A percentile compares a stretch with the other conserved stretches of the same genome.
Evolutionary conservation across 176 grass and related monocot genomes (phyloP).

Genomic region (Raddia guianensis): DNA sequence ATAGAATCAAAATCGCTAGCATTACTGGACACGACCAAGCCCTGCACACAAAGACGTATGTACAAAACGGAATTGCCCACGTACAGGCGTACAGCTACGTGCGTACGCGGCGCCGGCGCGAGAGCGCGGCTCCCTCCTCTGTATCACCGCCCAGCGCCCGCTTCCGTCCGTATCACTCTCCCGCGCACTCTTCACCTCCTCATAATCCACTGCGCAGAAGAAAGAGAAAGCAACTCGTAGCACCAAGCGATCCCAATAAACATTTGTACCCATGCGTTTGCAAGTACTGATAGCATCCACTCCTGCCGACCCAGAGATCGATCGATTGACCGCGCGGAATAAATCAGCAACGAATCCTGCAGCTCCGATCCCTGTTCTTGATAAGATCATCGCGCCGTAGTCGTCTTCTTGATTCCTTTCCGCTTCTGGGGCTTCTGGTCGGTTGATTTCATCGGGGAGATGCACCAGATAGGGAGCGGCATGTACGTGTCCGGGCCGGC

Average conservation of each 20-base stretch:
- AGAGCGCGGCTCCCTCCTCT: too few species aligned
- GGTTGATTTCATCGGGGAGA: neutral
- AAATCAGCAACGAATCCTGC: neutral
- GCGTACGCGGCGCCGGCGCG: too few species aligned
- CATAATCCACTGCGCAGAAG: neutral
- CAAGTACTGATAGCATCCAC: neutral
- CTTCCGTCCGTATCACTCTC: slow-evolving; percentile 22
- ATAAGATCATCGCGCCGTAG: slow-evolving; percentile 49
- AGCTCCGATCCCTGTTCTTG: slow-evolving; percentile 14
- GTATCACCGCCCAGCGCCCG: neutral
- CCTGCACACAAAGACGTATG: too few species aligned
- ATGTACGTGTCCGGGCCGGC: slow-evolving; percentile 88
- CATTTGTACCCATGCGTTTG: neutral
- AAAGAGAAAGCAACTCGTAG: neutral
- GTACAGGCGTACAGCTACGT: too few species aligned
- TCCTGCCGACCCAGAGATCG: slow-evolving; percentile 40
- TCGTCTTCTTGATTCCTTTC: neutral
- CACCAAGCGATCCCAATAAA: neutral
- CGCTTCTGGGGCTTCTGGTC: neutral
- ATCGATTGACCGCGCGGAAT: neutral
- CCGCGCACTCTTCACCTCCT: neutral
- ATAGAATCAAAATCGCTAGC: too few species aligned
- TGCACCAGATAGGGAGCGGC: slow-evolving; percentile 80
- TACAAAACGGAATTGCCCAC: too few species aligned
- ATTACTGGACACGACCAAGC: too few species aligned